A percentile compares a stretch with the other conserved stretches of the same genome.
phyloP scores from a whole-genome alignment of 2,329 filamentous ascomycete species.

The Trichophyton benhamiae region DNA sequence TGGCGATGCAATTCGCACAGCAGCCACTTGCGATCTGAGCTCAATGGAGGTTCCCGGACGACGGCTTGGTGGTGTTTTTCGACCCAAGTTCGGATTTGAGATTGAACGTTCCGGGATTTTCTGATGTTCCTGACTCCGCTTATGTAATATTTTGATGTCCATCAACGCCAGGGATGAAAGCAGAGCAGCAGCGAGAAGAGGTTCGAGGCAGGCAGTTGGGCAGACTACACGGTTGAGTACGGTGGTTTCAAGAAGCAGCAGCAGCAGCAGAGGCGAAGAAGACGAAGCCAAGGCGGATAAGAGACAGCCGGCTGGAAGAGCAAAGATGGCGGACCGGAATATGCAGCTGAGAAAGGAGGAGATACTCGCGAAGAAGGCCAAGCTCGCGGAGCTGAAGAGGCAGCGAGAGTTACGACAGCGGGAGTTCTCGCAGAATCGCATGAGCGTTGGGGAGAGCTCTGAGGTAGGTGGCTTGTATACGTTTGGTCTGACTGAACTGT shows the following conservation, averaged over 20 bases:
- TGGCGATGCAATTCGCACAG: background rate
- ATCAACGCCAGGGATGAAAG: background rate
- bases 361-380: slow-evolving; percentile 91
- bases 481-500: background rate
- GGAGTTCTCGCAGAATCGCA: slow-evolving; percentile 58
- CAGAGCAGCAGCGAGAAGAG: background rate
- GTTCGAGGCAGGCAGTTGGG: background rate
- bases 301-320: background rate
- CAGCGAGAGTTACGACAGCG: slow-evolving; percentile 74
- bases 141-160: slow-evolving; percentile 2
- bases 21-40: background rate
- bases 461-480: slow-evolving; percentile 47
- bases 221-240: background rate
- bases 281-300: background rate
- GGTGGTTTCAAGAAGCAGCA: background rate
- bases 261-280: too few species aligned
- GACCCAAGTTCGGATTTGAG: background rate
- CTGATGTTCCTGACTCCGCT: background rate
- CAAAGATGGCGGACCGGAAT: slow-evolving; percentile 19
- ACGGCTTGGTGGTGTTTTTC: background rate
- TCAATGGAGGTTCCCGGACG: background rate
- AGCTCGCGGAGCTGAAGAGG: slow-evolving; percentile 88
- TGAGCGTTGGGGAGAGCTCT: slow-evolving; percentile 53
- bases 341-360: slow-evolving; percentile 76
- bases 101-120: slow-evolving; percentile 3